Percentiles rank a stretch among this genome's conserved stretches.
Evolutionary conservation across 768 basidiomycete species (phyloP).

Genomic region (Pleurotus djamor): DNA sequence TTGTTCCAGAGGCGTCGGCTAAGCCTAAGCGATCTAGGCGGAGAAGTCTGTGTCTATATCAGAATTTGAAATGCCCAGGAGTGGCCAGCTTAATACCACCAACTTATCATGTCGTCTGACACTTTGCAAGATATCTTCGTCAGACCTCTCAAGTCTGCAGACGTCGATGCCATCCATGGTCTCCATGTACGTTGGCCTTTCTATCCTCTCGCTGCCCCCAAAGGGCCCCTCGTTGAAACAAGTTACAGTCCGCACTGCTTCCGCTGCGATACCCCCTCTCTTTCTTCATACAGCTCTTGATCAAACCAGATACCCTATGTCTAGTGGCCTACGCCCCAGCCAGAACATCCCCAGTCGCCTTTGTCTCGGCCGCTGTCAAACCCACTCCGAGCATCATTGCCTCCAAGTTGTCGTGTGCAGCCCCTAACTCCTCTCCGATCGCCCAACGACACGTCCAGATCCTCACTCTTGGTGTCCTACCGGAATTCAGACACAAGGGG

Average conservation of each 20-base stretch:
- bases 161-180: slow-evolving; percentile 30
- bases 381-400: slow-evolving; percentile 16
- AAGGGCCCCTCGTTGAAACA: slow-evolving; percentile 3
- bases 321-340: slow-evolving; percentile 33
- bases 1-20: not conserved
- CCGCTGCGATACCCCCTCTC: slow-evolving; percentile 38
- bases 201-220: not conserved
- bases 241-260: slow-evolving; percentile 28
- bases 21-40: not conserved
- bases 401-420: slow-evolving; percentile 10
- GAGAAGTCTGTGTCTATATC: not conserved
- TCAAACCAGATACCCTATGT: slow-evolving; percentile 36
- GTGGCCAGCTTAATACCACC: slow-evolving; percentile 5
- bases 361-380: slow-evolving; percentile 38
- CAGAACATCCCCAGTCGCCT: slow-evolving; percentile 32
- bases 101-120: slow-evolving; percentile 7
- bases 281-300: slow-evolving; percentile 45
- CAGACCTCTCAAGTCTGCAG: slow-evolving; percentile 29
- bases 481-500: slow-evolving; percentile 38
- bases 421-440: slow-evolving; percentile 6
- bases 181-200: slow-evolving; percentile 37
- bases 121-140: slow-evolving; percentile 22
- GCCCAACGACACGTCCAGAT: slow-evolving; percentile 38
- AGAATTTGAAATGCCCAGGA: too few species aligned
- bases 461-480: slow-evolving; percentile 50